Percentiles rank a stretch among this genome's conserved stretches.
Evolutionary conservation across 2,329 filamentous ascomycete genomes (phyloP).

Genomic region (Ceratocystis destructans): DNA sequence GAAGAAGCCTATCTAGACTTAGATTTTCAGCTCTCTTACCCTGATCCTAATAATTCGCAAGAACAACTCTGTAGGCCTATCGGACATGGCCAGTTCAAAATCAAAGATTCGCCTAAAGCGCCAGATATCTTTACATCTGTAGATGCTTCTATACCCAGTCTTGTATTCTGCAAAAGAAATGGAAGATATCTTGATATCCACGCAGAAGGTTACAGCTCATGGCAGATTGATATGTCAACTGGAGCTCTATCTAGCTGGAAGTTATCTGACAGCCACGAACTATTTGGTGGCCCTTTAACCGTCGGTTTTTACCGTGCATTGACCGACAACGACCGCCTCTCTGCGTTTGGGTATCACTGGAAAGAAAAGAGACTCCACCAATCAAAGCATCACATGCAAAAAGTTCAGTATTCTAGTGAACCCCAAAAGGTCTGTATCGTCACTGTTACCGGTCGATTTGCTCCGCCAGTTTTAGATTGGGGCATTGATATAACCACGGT

Average conservation of each 20-base stretch:
- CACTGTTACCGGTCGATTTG: constrained; percentile 39
- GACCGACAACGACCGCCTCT: constrained; percentile 13
- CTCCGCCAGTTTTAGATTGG: constrained; percentile 52
- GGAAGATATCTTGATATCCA: neutral
- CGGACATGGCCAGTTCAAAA: neutral
- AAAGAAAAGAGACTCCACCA: constrained; percentile 7
- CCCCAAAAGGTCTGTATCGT: constrained; percentile 26
- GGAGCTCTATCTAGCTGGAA: constrained; percentile 5
- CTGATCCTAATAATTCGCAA: neutral
- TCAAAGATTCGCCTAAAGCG: neutral
- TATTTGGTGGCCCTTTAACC: neutral
- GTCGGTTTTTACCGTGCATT: constrained; percentile 9
- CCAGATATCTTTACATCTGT: neutral
- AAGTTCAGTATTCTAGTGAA: neutral
- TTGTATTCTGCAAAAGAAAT: constrained; percentile 23
- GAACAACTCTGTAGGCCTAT: neutral
- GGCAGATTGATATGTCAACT: neutral
- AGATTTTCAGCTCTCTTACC: constrained; percentile 18
- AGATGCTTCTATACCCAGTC: neutral
- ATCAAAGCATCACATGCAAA: neutral
- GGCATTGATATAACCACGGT: constrained; percentile 36
- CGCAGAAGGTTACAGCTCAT: neutral
- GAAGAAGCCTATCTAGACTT: constrained; percentile 23
- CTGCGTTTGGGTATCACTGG: constrained; percentile 1
- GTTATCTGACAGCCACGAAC: constrained; percentile 11